A percentile compares a stretch with the other conserved stretches of the same genome.
Evolutionary conservation across 129 eudicot genomes (phyloP).

Genomic region (Ambrosia trifida): DNA sequence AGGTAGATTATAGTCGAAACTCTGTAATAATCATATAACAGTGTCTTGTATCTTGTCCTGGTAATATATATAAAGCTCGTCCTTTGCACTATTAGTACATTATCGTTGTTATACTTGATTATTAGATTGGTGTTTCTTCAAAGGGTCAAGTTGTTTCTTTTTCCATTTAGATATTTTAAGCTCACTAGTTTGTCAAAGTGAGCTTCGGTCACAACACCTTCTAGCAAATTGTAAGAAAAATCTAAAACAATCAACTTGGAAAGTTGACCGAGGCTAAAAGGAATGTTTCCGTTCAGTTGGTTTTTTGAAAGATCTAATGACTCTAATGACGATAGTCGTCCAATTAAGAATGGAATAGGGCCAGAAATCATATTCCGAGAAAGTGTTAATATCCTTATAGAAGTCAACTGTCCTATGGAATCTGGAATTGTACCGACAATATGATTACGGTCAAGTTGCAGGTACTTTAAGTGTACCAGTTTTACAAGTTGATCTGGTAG

Average conservation of each 20-base stretch:
- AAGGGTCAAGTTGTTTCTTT: slow-evolving; percentile 26
- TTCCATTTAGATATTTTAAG: not conserved
- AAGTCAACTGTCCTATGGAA: not conserved
- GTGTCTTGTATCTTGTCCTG: too few relatives aligned
- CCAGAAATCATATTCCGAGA: not conserved
- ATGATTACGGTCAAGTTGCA: not conserved
- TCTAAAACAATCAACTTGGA: not conserved
- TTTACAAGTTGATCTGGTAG: slow-evolving; percentile 1
- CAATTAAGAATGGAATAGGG: slow-evolving; percentile 7
- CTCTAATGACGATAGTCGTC: not conserved
- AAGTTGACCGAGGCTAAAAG: slow-evolving; percentile 18
- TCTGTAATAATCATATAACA: too few relatives aligned
- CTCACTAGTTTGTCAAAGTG: slow-evolving; percentile 26
- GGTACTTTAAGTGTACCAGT: not conserved
- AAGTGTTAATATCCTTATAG: not conserved
- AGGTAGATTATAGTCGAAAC: too few relatives aligned
- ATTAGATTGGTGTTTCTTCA: too few relatives aligned
- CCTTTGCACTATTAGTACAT: too few relatives aligned
- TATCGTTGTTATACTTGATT: too few relatives aligned
- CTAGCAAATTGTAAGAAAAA: slow-evolving; percentile 11
- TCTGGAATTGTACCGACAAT: not conserved
- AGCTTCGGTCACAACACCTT: slow-evolving; percentile 37
- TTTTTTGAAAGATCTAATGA: not conserved
- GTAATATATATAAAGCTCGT: too few relatives aligned
- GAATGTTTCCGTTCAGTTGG: not conserved